Evolutionary conservation across 768 basidiomycete species (phyloP).

Genomic region (Heimioporus sp.): DNA sequence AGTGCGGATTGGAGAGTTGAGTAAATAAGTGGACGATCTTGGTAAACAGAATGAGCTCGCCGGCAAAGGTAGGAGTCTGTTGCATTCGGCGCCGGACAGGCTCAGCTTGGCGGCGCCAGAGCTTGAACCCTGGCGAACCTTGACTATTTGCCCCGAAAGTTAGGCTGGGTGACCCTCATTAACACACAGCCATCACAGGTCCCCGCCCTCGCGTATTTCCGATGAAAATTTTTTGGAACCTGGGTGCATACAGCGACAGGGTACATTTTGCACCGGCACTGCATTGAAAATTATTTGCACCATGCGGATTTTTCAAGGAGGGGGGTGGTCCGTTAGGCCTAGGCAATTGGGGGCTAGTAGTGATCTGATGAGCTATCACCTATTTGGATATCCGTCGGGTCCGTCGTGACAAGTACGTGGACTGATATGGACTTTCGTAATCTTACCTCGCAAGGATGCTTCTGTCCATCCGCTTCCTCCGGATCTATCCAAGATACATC

Average conservation of each 20-base stretch:
- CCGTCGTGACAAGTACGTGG: neutral
- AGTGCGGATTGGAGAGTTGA: slow-evolving; percentile 22
- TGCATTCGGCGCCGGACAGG: slow-evolving; percentile 20
- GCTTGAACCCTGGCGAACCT: slow-evolving; percentile 30
- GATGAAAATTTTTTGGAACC: slow-evolving; percentile 31
- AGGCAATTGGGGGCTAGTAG: too few species aligned
- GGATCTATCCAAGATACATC: slow-evolving; percentile 13
- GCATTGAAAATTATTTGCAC: neutral
- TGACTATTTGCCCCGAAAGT: slow-evolving; percentile 35
- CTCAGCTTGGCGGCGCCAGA: slow-evolving; percentile 27
- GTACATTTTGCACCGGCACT: slow-evolving; percentile 7
- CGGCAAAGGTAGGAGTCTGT: slow-evolving; percentile 16
- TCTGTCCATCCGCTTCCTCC: slow-evolving; percentile 10
- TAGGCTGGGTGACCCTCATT: slow-evolving; percentile 30
- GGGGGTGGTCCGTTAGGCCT: too few species aligned
- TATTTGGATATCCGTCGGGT: neutral
- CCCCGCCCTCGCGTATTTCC: slow-evolving; percentile 39
- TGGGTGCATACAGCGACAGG: slow-evolving; percentile 18
- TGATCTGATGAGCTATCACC: neutral
- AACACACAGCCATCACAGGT: slow-evolving; percentile 38
- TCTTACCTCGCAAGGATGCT: slow-evolving; percentile 2
- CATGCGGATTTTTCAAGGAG: too few species aligned
- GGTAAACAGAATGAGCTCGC: slow-evolving; percentile 10
- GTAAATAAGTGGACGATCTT: slow-evolving; percentile 26
- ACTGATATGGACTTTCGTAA: slow-evolving; percentile 8